Base-by-base conservation (phyloP, 192 early-diverging fungal species). In the Podila verticillata region DNA sequence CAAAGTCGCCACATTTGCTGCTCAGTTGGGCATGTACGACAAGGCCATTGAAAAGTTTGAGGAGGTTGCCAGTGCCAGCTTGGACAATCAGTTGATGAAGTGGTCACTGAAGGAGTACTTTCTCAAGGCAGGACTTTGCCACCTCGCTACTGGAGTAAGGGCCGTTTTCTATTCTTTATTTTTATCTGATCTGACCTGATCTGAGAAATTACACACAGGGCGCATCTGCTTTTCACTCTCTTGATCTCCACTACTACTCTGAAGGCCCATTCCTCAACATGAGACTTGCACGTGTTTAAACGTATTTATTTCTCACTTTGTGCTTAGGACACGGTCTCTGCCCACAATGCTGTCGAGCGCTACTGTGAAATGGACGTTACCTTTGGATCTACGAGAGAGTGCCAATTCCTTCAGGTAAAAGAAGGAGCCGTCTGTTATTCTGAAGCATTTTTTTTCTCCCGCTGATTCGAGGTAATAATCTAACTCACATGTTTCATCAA, bases 61-160 rank as follows among this genome's bases (percentile, higher is more conserved):
- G 83, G 74, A 82, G 28, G 93, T 98, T 4, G 98, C 96, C 4
- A 86, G 85, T 47, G 90, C 89, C 63, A 91, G 91, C 57, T 72
- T 98, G 75, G 96, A 97, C 82, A 95, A 96, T 81, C 90, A 93
- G 62, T 87, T 99, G 30, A 94, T 96, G 60, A 95, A 96, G 81
- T 99, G 96, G 93, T 97, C 96, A 22, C 82, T 99, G 29, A 94
- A 96, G 65, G 97, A 99, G 64, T 97, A 98, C 87, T 94, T 99
- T 67, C 87, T 99, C 81, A 99, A 99, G 83, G 95, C 97, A 15
- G 96, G 93, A 20, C 80, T 99, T 63, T 99, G 97, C 73, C 89
- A 94, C 65, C 85, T 99, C 57, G 94, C 93, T 65, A 89, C 92
- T 48, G 87, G 87, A 57, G 92, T 94, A 86, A 69, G 85, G 62